Evolutionary conservation across 1,139 yeast genomes (phyloP), one percentile per base, ranked within the genome.

Genomic region (Geotrichum phurueaensis): DNA sequence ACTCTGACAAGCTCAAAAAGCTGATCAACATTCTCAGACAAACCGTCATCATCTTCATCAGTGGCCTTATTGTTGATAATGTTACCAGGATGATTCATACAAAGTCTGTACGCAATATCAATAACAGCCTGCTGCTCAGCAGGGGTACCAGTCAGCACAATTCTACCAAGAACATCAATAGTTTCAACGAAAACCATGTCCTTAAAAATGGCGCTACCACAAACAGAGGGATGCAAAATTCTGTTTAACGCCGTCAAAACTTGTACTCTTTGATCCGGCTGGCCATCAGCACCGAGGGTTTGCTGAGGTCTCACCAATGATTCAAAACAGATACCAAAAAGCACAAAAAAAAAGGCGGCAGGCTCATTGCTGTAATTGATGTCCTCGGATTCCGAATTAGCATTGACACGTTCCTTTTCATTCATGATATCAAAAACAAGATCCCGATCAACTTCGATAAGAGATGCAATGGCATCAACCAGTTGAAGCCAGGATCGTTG

Each of bases 261-360:
- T 57, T 79, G 80, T 15, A 76, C 67, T 64, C 77, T 68, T 59
- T 75, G 67, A 66, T 72, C 53, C 4, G 60, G 57, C 36, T 54
- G 56, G 60, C 55, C 49, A 58, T 58, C 59, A 51, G 56, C 55
- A 25, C 69, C 65, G 31, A 61, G 51, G 29, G 71, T 53, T 58
- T 67, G 64, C 56, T 65, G 65, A 49, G 75, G 64, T 67, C 79
- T 81, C 20, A 86, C 81, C 64, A 90, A 77, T 0, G 88, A 82
- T 68, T 89, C 96, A 60, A 90, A 80, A 71, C 97, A 89, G 66
- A 89, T 88, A 49, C 96, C 89, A 75, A 88, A 89, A 55, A 92
- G 73, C 31, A 91, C 87, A 70, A 89, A 89, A 73, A 88, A 86
- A 67, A 91, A 89, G 58, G 89, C 86, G 2, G 84, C 82, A 0